Conservation (phyloP, 352 stramenopile genomes). For the Phytopythium mirpurense region DNA sequence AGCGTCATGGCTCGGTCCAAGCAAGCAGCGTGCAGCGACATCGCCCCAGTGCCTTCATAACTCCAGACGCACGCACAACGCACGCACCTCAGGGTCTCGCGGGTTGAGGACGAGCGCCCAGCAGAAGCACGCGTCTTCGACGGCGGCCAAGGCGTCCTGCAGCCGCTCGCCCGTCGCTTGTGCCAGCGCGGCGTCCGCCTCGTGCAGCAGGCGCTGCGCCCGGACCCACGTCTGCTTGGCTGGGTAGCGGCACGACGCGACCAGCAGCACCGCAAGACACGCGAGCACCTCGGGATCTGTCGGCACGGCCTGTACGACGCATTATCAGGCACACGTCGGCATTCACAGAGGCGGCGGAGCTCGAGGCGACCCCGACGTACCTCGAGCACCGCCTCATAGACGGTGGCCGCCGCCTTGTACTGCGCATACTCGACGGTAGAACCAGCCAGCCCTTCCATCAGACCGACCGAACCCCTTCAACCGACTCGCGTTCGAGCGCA, state of each 20-base stretch:
- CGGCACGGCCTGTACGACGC: conserved; percentile 19
- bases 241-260: conserved; percentile 59
- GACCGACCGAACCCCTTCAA: no score
- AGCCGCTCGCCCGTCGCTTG: neutral
- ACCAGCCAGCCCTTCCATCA: no score
- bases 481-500: neutral
- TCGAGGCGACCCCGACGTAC: conserved; percentile 12
- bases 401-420: conserved; percentile 40
- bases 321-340: neutral
- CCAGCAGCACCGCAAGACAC: conserved; percentile 44
- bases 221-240: conserved; percentile 44
- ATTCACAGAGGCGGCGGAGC: neutral
- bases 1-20: no score
- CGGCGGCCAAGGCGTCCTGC: conserved; percentile 12
- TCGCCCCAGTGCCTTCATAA: no score
- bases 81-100: conserved; percentile 37
- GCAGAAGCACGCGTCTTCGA: conserved; percentile 56
- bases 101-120: conserved; percentile 62
- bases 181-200: conserved; percentile 11
- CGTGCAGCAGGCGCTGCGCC: conserved; percentile 29
- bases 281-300: conserved; percentile 34
- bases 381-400: conserved; percentile 53
- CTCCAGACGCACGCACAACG: no score
- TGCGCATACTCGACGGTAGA: conserved; percentile 13
- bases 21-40: neutral